Percentiles rank a stretch among this genome's conserved stretches.
Evolutionary conservation across 2,329 filamentous ascomycete species (phyloP).

Genomic region (Calonectria leucothoes): DNA sequence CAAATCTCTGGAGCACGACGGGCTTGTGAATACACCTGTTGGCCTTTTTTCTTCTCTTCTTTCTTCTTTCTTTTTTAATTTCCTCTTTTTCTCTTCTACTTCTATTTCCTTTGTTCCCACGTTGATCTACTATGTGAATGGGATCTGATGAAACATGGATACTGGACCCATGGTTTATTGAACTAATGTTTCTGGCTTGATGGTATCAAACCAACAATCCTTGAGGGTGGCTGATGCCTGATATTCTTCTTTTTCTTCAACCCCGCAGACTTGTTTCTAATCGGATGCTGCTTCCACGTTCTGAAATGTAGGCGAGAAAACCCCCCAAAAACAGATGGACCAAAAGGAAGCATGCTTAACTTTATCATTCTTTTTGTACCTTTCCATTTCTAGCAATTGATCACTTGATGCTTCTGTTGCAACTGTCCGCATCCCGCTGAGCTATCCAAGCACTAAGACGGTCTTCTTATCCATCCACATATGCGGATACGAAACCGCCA

Average conservation of each 20-base stretch:
- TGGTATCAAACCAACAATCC: background rate
- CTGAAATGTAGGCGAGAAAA: background rate
- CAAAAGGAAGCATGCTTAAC: background rate
- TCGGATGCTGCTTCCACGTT: background rate
- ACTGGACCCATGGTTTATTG: background rate
- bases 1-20: background rate
- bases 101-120: background rate
- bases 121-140: background rate
- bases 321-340: background rate
- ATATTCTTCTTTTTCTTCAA: background rate
- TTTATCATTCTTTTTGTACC: background rate
- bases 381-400: background rate
- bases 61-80: too few relatives aligned
- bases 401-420: background rate
- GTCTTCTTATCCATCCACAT: too few relatives aligned
- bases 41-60: background rate
- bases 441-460: too few relatives aligned
- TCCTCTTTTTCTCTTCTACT: too few relatives aligned
- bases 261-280: background rate
- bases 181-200: background rate
- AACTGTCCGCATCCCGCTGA: too few relatives aligned
- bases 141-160: background rate
- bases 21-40: background rate
- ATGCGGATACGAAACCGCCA: too few relatives aligned
- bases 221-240: background rate